Evolutionary conservation across 2,329 filamentous ascomycete species (phyloP).

Genomic region (Fusarium staphyleae): DNA sequence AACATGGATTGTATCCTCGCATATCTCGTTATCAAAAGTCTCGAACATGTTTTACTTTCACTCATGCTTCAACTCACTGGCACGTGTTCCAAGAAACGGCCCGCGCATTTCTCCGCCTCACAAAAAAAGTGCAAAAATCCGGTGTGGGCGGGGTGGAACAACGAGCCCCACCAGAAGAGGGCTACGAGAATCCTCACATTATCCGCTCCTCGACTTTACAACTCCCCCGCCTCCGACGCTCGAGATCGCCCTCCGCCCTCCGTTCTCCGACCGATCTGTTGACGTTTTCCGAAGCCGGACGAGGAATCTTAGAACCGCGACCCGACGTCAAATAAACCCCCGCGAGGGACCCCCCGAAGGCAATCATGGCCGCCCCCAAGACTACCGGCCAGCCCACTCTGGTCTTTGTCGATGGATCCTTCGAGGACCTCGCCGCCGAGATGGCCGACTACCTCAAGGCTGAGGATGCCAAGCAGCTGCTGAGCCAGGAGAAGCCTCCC

Average conservation of each 20-base stretch:
- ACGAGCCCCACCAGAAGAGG: conserved; percentile 49
- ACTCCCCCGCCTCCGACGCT: conserved; percentile 29
- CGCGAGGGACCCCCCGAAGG: conserved; percentile 28
- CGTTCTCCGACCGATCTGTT: conserved; percentile 17
- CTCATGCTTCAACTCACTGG: not conserved
- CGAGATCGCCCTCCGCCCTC: conserved; percentile 36
- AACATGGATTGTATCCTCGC: not conserved
- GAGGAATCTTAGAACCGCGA: conserved; percentile 25
- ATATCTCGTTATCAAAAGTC: conserved; percentile 23
- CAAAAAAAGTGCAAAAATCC: conserved; percentile 50
- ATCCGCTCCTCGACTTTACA: conserved; percentile 42
- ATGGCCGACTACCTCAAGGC: conserved; percentile 93
- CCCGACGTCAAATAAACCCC: conserved; percentile 26
- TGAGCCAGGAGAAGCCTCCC: conserved; percentile 72
- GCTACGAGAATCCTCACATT: conserved; percentile 46
- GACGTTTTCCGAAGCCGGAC: conserved; percentile 30
- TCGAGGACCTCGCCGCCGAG: conserved; percentile 91
- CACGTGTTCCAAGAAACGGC: not conserved
- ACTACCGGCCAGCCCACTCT: conserved; percentile 62
- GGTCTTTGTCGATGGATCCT: conserved; percentile 86
- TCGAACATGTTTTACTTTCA: not conserved
- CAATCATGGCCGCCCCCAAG: conserved; percentile 45
- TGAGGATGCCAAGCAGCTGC: conserved; percentile 77
- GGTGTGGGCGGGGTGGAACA: conserved; percentile 47
- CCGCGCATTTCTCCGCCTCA: conserved; percentile 39